Evolutionary conservation across 495 filamentous ascomycete genomes (phyloP), one percentile per base, ranked within the genome.

Genomic region (Cryomyces minteri): DNA sequence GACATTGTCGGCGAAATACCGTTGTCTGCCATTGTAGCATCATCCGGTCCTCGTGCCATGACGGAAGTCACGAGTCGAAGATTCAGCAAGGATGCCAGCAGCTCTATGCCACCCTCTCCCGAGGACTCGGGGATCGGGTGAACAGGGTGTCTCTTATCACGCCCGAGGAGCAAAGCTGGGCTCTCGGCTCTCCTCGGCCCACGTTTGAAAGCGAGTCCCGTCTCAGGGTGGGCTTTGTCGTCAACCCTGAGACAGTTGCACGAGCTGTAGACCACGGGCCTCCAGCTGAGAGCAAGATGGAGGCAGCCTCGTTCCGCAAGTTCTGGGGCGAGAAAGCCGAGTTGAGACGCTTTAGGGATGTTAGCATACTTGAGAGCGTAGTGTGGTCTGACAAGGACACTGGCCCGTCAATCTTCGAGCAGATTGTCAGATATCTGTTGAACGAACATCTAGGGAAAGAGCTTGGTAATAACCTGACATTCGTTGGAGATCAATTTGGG

Each of bases 201-300:
- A n/a, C 55, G 4, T 39, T 52, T n/a, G 54, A 55, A 18, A 43
- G 48, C n/a, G 53, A 44, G 5, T 47, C 49, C 6, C 49, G 48
- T 4, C 47, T 90, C 11, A 60, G 69, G 9, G 64, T 90, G 39
- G 79, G 82, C 0, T 64, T 98, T 32, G 54, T 82, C 12, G 71
- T 92, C 32, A 68, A 94, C 56, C 67, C 80, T 2, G 65, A 70
- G 7, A 81, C 86, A 52, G 74, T 77, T 43, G 63, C 69, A 39
- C 77, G 87, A 18, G 66, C 72, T 18, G 78, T 94, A 39, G 90
- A 98, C 53, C 79, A 84, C 54, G 90, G 90, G 3, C 90, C 90
- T 2, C 57, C 77, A 0, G 84, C 84, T 4, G 84, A 94, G 57
- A 69, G 85, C 41, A 85, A 77, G 57, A 71, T 73, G 45, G 71